These are phyloP conservation scores for Conticribra weissflogii DNA, from an alignment of 108 stramenopile species.

Conservation along the genomic window DNA sequence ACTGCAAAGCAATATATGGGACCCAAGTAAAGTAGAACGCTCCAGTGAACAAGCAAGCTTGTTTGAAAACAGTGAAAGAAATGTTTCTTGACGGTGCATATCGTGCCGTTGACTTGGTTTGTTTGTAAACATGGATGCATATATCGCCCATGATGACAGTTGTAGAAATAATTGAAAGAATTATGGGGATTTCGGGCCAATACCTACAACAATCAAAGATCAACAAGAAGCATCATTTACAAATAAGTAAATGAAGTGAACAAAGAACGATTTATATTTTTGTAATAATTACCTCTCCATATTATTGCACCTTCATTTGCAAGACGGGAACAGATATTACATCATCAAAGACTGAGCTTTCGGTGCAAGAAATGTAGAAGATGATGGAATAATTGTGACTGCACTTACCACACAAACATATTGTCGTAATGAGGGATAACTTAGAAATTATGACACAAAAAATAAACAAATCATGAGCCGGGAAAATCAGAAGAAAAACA, in stretches of 20 bases:
- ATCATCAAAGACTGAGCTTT: no score
- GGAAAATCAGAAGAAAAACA: not conserved
- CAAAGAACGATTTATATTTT: no score
- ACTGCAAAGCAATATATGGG: conserved; percentile 17
- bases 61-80: conserved; percentile 7
- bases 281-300: no score
- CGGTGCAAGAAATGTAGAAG: no score
- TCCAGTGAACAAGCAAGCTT: conserved; percentile 2
- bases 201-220: not conserved
- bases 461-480: no score
- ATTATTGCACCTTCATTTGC: no score
- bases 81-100: not conserved
- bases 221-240: no score
- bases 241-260: no score
- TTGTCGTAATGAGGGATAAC: conserved; percentile 21
- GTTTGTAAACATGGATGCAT: conserved; percentile 2
- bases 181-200: conserved; percentile 10
- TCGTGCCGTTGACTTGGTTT: not conserved
- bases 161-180: not conserved
- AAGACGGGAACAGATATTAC: no score
- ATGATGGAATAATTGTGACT: no score
- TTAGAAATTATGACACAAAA: not conserved
- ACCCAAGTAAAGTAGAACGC: conserved; percentile 16
- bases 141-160: conserved; percentile 1
- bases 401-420: conserved; percentile 22